Conservation (phyloP, 345 rosid genomes). For the Pseudoturritis turrita region DNA sequence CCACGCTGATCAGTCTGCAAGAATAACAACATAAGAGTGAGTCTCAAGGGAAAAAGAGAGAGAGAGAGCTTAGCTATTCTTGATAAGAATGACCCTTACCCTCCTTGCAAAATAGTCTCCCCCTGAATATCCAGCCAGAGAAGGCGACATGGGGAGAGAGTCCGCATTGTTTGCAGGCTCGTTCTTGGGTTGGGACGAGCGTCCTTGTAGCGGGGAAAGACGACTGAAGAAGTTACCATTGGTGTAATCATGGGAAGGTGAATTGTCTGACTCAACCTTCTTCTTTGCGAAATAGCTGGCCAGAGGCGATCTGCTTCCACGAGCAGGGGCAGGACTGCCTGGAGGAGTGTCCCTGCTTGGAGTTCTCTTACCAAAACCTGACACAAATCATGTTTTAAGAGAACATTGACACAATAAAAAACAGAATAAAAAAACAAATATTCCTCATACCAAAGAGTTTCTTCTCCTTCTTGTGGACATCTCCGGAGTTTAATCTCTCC, state of each 20-base stretch:
- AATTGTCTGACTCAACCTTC: conserved; percentile 22
- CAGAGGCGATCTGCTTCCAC: conserved; percentile 31
- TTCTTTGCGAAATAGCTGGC: conserved; percentile 21
- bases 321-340: conserved; percentile 20
- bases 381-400: not conserved
- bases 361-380: conserved; percentile 32
- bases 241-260: conserved; percentile 22
- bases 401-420: not conserved
- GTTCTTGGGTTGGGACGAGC: conserved; percentile 5
- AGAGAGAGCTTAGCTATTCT: not conserved
- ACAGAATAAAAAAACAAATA: not conserved
- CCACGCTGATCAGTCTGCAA: not conserved
- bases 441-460: conserved; percentile 25
- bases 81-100: not conserved
- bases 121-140: conserved; percentile 17
- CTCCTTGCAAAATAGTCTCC: conserved; percentile 20
- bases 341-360: conserved; percentile 25
- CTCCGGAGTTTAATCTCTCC: conserved; percentile 13
- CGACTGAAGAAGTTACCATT: conserved; percentile 27
- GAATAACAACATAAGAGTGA: not conserved
- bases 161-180: not conserved
- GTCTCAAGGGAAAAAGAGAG: not conserved
- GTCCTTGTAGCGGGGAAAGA: conserved; percentile 20
- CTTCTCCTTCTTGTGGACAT: conserved; percentile 28
- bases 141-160: conserved; percentile 20